phyloP scores from a whole-genome alignment of 495 filamentous ascomycete genomes.

The Penicillium pulvis region DNA sequence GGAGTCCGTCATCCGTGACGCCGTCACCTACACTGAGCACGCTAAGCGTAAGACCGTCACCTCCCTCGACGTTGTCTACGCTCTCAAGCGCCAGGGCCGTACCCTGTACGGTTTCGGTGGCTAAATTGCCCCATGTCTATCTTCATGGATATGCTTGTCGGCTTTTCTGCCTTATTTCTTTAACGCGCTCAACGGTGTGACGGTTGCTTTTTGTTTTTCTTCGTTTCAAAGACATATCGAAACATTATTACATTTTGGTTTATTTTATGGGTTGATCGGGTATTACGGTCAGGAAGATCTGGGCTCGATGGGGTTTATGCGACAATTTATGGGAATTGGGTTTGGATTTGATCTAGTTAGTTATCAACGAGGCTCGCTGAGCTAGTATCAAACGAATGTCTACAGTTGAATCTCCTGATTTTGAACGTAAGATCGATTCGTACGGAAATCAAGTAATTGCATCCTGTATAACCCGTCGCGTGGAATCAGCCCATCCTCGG shows the following conservation, averaged over 20 bases:
- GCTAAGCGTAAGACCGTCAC: conserved; percentile 98
- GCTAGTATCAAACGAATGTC: conserved; percentile 12
- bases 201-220: conserved; percentile 24
- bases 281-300: conserved; percentile 4
- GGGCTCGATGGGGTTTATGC: conserved; percentile 5
- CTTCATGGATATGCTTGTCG: conserved; percentile 4
- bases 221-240: conserved; percentile 7
- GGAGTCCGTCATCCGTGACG: conserved; percentile 77
- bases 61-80: conserved; percentile 92
- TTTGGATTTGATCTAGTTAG: neutral
- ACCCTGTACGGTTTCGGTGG: conserved; percentile 99
- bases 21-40: conserved; percentile 97
- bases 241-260: neutral
- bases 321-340: neutral
- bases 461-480: neutral
- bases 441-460: neutral
- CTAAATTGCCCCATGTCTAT: conserved; percentile 52
- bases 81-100: conserved; percentile 92
- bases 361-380: conserved; percentile 1
- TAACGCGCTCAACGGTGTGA: conserved; percentile 34
- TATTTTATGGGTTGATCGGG: conserved; percentile 7
- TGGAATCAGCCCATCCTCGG: conserved; percentile 4
- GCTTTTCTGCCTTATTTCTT: conserved; percentile 9
- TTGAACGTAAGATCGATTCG: neutral
- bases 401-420: neutral